Conservation (phyloP, 2,329 filamentous ascomycete genomes). For the Sclerotinia nivalis region DNA sequence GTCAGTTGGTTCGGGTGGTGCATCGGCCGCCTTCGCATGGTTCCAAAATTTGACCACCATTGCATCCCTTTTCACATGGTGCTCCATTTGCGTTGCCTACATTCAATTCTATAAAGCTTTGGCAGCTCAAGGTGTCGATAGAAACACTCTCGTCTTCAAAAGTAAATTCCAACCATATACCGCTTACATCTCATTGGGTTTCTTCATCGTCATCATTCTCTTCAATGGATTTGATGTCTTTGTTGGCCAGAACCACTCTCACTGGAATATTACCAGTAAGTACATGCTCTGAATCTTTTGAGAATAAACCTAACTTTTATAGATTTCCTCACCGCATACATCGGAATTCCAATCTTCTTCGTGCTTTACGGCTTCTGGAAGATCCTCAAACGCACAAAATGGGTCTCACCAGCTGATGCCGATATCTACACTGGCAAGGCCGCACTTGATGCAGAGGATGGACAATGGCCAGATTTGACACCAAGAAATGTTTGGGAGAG, state of each 20-base stretch:
- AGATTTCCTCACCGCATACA: slow-evolving; percentile 73
- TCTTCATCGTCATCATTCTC: slow-evolving; percentile 70
- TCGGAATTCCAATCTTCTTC: slow-evolving; percentile 72
- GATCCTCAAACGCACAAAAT: slow-evolving; percentile 61
- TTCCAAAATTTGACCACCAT: slow-evolving; percentile 63
- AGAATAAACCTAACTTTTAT: slow-evolving; percentile 58
- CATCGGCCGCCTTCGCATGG: slow-evolving; percentile 45
- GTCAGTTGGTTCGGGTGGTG: slow-evolving; percentile 58
- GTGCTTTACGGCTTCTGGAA: slow-evolving; percentile 72
- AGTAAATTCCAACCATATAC: slow-evolving; percentile 69
- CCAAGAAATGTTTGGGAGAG: slow-evolving; percentile 47
- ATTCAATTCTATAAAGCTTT: slow-evolving; percentile 71
- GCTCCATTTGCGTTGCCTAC: slow-evolving; percentile 69
- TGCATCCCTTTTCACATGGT: slow-evolving; percentile 73
- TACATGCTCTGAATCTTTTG: background rate
- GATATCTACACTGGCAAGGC: slow-evolving; percentile 49
- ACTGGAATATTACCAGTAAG: slow-evolving; percentile 63
- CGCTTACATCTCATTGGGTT: slow-evolving; percentile 63
- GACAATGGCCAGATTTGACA: slow-evolving; percentile 43
- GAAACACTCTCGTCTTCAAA: slow-evolving; percentile 68
- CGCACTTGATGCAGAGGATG: slow-evolving; percentile 48
- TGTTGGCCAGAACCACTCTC: slow-evolving; percentile 52
- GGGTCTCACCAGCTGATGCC: slow-evolving; percentile 42
- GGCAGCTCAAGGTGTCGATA: slow-evolving; percentile 66
- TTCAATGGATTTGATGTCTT: slow-evolving; percentile 78